Base-by-base conservation (phyloP, 176 grass and related monocot species). In the Raddia distichophylla region DNA sequence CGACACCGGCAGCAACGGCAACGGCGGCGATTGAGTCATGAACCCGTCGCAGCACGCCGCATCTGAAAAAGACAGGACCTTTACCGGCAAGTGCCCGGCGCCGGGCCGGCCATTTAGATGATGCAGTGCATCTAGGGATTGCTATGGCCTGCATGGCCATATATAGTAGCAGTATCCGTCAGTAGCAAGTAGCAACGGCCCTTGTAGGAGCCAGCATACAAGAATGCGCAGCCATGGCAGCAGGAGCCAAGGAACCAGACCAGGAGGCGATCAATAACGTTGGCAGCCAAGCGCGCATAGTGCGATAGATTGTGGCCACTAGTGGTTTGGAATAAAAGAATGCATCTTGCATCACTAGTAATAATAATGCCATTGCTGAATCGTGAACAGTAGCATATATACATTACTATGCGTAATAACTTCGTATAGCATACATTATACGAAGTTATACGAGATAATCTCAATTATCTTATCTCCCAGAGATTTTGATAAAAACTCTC, bases 311-410 rank as follows among this genome's bases (percentile, higher is more conserved):
- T 64, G 27, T 65, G 18, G 52, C 69, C 55, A 74, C 33, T 19
- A 76, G 73, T 63, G 66, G 20, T 72, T 50, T 86, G 72, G 78
- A 89, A 86, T 86, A 89, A 82, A 82, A 72, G 10, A 58, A 86
- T 77, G 56, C 82, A 77, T 65, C 64, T 62, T 76, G 66, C 65
- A 64, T 76, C 65, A 57, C 71, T 47, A 82, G 48, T 48, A 64
- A 83, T 88, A 82, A 37, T 48, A 64, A 83, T 88, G 67, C 37
- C 51, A n/a, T n/a, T n/a, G n/a, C n/a, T n/a, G n/a, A 78, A 52
- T 51, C 82, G 68, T 88, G 81, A 88, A 68, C 7, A 60, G 84
- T 32, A 27, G 27, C 27, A 27, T 27, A 27, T 27, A 27, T 27
- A 66, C 61, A 18, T 3, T 40, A 40, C 37, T 73, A n/a, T n/a